These are phyloP conservation scores for Suillus fuscotomentosus DNA, from an alignment of 768 basidiomycete genomes.

Conservation along the genomic window DNA sequence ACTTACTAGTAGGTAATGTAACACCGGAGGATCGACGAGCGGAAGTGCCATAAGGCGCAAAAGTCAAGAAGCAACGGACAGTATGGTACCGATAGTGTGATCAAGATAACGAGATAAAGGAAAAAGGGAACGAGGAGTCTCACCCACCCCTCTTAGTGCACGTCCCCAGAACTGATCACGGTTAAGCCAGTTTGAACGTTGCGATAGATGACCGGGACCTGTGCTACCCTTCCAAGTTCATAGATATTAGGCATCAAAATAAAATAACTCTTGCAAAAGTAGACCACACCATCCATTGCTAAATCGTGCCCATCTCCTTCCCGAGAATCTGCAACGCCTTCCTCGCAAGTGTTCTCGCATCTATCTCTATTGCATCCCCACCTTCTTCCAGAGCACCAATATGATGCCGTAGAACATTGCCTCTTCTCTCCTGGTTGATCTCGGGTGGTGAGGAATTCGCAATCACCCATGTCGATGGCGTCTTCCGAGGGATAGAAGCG, in stretches of 20 bases:
- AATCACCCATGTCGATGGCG: slow-evolving; percentile 66
- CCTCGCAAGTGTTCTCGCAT: slow-evolving; percentile 65
- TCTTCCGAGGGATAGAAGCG: slow-evolving; percentile 64
- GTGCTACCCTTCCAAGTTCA: neutral
- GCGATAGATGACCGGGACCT: neutral
- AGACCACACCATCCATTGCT: neutral
- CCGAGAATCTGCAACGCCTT: slow-evolving; percentile 70
- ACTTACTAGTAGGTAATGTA: too few species aligned
- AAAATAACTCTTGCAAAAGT: neutral
- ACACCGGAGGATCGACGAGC: too few species aligned
- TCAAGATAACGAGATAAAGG: too few species aligned
- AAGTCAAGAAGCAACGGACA: too few species aligned
- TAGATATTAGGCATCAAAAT: neutral
- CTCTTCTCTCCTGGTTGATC: slow-evolving; percentile 14
- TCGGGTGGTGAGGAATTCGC: slow-evolving; percentile 9
- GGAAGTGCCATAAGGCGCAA: too few species aligned
- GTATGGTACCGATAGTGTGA: too few species aligned
- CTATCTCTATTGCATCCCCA: slow-evolving; percentile 45
- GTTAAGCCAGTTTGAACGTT: neutral
- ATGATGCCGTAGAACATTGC: slow-evolving; percentile 12
- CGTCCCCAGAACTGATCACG: slow-evolving; percentile 2
- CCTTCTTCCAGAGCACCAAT: slow-evolving; percentile 20
- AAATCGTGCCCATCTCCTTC: slow-evolving; percentile 64
- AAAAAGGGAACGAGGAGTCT: too few species aligned
- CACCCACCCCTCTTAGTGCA: slow-evolving; percentile 26